These are phyloP conservation scores for Phaffomyces thermotolerans DNA, from an alignment of 805 yeast genomes.

Conservation along the genomic window DNA sequence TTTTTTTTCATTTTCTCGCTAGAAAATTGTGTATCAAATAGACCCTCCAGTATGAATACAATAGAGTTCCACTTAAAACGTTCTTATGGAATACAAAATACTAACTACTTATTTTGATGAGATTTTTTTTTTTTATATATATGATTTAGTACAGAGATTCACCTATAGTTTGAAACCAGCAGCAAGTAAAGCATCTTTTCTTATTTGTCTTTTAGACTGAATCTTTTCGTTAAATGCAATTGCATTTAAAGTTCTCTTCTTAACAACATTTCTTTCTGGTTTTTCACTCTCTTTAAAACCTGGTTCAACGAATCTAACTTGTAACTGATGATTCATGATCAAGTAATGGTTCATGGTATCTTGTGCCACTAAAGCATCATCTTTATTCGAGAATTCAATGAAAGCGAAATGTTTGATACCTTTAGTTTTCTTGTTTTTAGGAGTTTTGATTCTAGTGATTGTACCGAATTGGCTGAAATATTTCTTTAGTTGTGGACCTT, in stretches of 20 bases:
- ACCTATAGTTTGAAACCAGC: constrained; percentile 3
- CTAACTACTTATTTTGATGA: too few species aligned
- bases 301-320: constrained; percentile 54
- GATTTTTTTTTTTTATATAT: too few species aligned
- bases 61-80: too few species aligned
- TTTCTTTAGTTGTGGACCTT: constrained; percentile 65
- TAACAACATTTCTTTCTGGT: constrained; percentile 11
- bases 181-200: constrained; percentile 2
- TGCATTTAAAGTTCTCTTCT: too few species aligned
- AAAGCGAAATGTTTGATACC: constrained; percentile 88
- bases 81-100: too few species aligned
- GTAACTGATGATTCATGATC: constrained; percentile 77
- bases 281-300: constrained; percentile 29
- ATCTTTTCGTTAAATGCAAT: too few species aligned
- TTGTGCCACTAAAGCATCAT: constrained; percentile 81
- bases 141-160: too few species aligned
- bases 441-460: constrained; percentile 67
- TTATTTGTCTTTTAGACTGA: too few species aligned
- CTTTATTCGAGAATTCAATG: constrained; percentile 66
- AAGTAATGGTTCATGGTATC: constrained; percentile 96
- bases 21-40: too few species aligned
- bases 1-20: too few species aligned
- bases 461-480: constrained; percentile 91
- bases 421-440: constrained; percentile 88
- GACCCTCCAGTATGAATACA: too few species aligned